Conservation (phyloP, 495 filamentous ascomycete species). For the Baudoinia panamericana region DNA sequence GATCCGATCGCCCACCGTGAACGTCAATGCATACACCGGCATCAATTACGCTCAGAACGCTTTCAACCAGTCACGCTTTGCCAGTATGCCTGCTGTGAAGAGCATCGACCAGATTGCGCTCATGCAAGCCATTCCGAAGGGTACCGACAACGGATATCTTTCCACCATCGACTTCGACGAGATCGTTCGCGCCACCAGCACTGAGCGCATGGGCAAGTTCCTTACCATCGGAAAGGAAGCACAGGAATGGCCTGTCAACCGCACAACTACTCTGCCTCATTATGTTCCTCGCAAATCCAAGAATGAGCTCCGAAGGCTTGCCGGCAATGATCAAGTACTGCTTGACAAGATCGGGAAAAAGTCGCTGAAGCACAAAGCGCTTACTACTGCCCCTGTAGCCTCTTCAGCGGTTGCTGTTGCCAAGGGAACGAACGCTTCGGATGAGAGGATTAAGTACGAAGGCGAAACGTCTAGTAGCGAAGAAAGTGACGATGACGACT, state of each 20-base stretch:
- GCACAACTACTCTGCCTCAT: slow-evolving; percentile 22
- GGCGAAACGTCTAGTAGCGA: slow-evolving; percentile 25
- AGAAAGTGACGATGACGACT: slow-evolving; percentile 35
- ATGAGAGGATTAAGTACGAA: slow-evolving; percentile 23
- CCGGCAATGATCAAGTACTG: slow-evolving; percentile 21
- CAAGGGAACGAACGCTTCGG: not conserved
- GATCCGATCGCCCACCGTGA: slow-evolving; percentile 4
- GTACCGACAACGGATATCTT: slow-evolving; percentile 28
- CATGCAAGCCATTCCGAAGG: slow-evolving; percentile 22
- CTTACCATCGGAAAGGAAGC: slow-evolving; percentile 28
- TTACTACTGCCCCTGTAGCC: not conserved
- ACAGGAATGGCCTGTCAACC: slow-evolving; percentile 14
- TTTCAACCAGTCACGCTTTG: slow-evolving; percentile 1
- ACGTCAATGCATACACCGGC: not conserved
- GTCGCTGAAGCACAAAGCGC: slow-evolving; percentile 8
- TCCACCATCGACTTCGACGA: slow-evolving; percentile 28
- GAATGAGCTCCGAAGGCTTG: slow-evolving; percentile 32
- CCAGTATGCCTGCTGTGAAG: not conserved
- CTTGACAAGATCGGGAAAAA: slow-evolving; percentile 22
- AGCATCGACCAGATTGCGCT: slow-evolving; percentile 12
- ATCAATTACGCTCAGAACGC: not conserved
- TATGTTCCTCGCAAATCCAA: slow-evolving; percentile 33
- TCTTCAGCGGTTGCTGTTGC: not conserved
- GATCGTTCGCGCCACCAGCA: slow-evolving; percentile 30
- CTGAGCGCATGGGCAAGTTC: slow-evolving; percentile 30